Evolutionary conservation across 2,329 filamentous ascomycete species (phyloP), one percentile per base, ranked within the genome.

Genomic region (Fusarium sp.): DNA sequence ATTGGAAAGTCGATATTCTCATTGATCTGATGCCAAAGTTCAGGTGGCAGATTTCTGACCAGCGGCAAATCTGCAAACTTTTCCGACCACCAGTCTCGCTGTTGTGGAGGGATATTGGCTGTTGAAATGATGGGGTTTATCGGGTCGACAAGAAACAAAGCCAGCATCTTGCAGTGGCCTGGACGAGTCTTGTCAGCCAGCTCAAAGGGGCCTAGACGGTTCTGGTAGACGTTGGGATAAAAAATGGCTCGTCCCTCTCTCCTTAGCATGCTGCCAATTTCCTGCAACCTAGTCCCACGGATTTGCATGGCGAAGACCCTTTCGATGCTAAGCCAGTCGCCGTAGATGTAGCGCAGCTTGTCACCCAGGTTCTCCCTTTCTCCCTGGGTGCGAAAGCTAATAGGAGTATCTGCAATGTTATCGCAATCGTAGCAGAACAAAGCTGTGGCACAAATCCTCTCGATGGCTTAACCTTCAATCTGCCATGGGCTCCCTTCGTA

Each of bases 401-500:
- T 9, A 11, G 6, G 29, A 7, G 33, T 63, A 2, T 67, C 57
- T 0, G 68, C 66, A 20, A 71, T 59, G 36, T 71, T 71, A 14
- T 71, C 57, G 14, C 18, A 27, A 9, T 71, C 68, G 3, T 71
- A 71, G 6, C 70, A 71, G 7, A 67, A 67, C 1, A 71, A 40
- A 3, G 68, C 63, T 2, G 68, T 63, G 7, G 42, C 42, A 31
- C 52, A 50, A 5, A 71, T 71, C 5, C 66, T 68, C 11, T 71
- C 69, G 18, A 63, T 63, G 2, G 45, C 10, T 11, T 57, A 36
- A 6, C 69, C 68, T 27, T 71, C 68, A 7, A 57, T 50, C 20
- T 71, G 68, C 69, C 69, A 71, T 14, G 50, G 62, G 2, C 68
- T 63, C 2, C 69, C 69, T 9, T 66, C 4, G 4, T 71, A 71